Percentiles rank a stretch among this genome's conserved stretches.
These are phyloP conservation scores for Peterozyma xylosa DNA, from an alignment of 805 yeast genomes.

Conservation along the genomic window DNA sequence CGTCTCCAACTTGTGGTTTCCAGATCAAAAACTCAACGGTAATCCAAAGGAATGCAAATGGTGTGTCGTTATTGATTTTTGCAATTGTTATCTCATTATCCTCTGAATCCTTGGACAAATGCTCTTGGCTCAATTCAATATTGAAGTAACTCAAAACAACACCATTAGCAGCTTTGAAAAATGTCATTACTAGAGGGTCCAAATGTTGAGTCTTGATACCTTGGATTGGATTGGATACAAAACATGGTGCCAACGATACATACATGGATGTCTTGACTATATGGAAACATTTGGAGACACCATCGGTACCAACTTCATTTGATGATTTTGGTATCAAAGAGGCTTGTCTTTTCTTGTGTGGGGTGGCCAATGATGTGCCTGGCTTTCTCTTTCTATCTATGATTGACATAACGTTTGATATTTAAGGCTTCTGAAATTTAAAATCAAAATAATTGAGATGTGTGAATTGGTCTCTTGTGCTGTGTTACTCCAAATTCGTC, in stretches of 20 bases:
- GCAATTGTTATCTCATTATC: slow-evolving; percentile 43
- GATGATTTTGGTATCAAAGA: slow-evolving; percentile 8
- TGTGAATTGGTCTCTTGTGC: not conserved
- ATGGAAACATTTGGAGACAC: slow-evolving; percentile 65
- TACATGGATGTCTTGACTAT: slow-evolving; percentile 55
- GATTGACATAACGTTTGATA: not conserved
- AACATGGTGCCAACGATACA: slow-evolving; percentile 83
- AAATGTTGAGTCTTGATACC: slow-evolving; percentile 86
- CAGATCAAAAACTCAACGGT: slow-evolving; percentile 77
- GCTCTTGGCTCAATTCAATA: slow-evolving; percentile 42
- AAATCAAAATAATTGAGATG: not conserved
- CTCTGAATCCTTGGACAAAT: slow-evolving; percentile 27
- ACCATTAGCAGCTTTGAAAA: slow-evolving; percentile 65
- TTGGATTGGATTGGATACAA: slow-evolving; percentile 55
- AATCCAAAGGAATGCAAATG: slow-evolving; percentile 86
- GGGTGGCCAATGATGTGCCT: not conserved
- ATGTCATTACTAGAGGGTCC: slow-evolving; percentile 84
- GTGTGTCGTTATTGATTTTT: slow-evolving; percentile 67
- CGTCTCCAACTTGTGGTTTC: slow-evolving; percentile 87
- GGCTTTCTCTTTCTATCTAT: slow-evolving; percentile 4
- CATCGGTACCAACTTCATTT: slow-evolving; percentile 17
- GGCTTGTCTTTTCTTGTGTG: slow-evolving; percentile 5
- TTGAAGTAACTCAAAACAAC: slow-evolving; percentile 77
- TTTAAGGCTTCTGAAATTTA: not conserved
- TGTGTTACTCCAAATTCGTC: not conserved